Base-by-base conservation (phyloP, 129 eudicot genomes). In the Calendula officinalis region DNA sequence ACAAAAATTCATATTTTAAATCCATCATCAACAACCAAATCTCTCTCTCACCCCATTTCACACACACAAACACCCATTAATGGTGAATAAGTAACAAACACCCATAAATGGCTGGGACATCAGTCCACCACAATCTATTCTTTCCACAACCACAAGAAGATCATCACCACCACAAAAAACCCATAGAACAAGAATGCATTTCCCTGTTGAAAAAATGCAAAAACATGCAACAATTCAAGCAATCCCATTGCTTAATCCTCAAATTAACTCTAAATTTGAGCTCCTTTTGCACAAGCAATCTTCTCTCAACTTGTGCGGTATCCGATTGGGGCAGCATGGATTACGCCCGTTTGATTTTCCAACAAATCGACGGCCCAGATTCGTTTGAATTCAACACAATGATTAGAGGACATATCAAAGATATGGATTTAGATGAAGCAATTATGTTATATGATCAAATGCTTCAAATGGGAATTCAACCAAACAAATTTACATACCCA, bases 311-410 rank as follows among this genome's bases (percentile, higher is more conserved):
- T 55, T 82, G 95, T 79, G 96, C 84, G 42, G 68, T 84, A 8
- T 83, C 96, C 10, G 60, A 68, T 10, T 88, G 91, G 89, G 87
- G 96, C 47, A 83, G 88, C 77, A 88, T 92, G 91, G 95, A 83
- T 49, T 91, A 91, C 35, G 96, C 96, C 17, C 65, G 79, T 67
- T 91, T 84, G 14, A 76, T 92, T 32, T 88, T 92, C 65, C 6
- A 45, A 4, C 80, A 83, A 67, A 77, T 85, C 14, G 89, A 83
- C 50, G 59, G 71, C 67, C 95, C 96, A 12, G 72, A 78, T 61
- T 76, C 82, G 6, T 92, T 81, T 55, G 82, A 83, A 16, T 85
- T 77, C 75, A 92, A 88, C 60, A 66, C 86, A 16, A 79, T 92
- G 78, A 85, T 92, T 75, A 81, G 77, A 65, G 86, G 86, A 34